Evolutionary conservation across 2,329 filamentous ascomycete species (phyloP).

Genomic region (Fusarium nanum): DNA sequence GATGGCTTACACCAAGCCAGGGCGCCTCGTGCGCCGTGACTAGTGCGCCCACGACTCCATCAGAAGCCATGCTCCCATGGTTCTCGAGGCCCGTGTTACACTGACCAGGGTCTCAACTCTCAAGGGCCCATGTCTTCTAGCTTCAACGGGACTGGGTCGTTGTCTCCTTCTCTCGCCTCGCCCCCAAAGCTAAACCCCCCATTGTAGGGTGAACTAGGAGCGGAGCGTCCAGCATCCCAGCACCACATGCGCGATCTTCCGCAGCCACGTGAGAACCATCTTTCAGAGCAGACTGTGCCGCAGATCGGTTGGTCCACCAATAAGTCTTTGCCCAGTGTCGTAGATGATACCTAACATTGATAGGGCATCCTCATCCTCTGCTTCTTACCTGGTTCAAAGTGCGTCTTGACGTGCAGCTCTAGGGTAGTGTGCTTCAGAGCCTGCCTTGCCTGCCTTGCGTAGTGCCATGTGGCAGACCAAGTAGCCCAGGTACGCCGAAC

Average conservation of each 20-base stretch:
- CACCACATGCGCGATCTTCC: conserved; percentile 52
- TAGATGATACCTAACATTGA: neutral
- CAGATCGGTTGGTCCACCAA: conserved; percentile 34
- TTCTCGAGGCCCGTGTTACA: conserved; percentile 31
- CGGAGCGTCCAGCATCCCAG: conserved; percentile 40
- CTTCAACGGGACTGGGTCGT: conserved; percentile 28
- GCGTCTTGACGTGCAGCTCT: conserved; percentile 8
- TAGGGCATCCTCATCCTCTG: conserved; percentile 12
- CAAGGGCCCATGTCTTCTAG: conserved; percentile 9
- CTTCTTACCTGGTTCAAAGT: neutral
- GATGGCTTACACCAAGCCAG: conserved; percentile 45
- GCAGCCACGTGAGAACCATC: conserved; percentile 50
- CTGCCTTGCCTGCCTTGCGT: conserved; percentile 15
- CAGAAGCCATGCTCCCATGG: conserved; percentile 36
- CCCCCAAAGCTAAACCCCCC: conserved; percentile 28
- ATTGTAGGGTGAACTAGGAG: conserved; percentile 35
- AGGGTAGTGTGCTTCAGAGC: neutral
- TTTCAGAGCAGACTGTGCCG: conserved; percentile 27
- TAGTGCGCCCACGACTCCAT: conserved; percentile 40
- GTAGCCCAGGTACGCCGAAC: conserved; percentile 9
- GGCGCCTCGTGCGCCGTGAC: conserved; percentile 49
- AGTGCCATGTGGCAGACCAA: conserved; percentile 35
- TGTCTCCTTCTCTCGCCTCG: conserved; percentile 18
- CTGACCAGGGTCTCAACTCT: conserved; percentile 1
- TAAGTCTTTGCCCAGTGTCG: conserved; percentile 2